Base-by-base conservation (phyloP, 208 protist species). In the Leishmania turanica region DNA sequence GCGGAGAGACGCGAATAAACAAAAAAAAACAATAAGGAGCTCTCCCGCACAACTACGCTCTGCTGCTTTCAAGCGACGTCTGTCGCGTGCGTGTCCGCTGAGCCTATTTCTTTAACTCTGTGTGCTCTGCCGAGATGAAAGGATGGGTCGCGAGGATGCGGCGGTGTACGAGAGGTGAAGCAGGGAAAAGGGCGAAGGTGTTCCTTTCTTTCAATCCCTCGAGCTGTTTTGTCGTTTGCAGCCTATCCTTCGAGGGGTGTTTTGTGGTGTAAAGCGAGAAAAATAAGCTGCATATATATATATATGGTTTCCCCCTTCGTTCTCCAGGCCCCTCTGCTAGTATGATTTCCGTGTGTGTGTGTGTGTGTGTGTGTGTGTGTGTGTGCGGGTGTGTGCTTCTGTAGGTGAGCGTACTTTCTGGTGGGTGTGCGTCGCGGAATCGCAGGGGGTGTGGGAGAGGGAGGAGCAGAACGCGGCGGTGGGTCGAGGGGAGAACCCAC, bases 11-110 rank as follows among this genome's bases (percentile, higher is more conserved):
- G 24, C 62, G 11, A 77, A 53, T 0, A 70, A 42, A 82, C 5
- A 64, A 75, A 82, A 82, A 82, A 82, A 82, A 15, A 1, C 51
- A 19, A 5, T 9, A 47, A 69, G 53, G 9, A 81, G 69, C 65
- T 49, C 45, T 49, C 4, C 64, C 64, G 19, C 66, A n/a, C 37
- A 42, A 31, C 7, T 37, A 3, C 40, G 66, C 66, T 9, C 40
- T 47, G 8, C 31, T 71, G 24, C 64, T 69, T 37, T 42, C 11
- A 13, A 24, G 11, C 3, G 34, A 69, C 42, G 64, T 45, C 11
- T 69, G 24, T 42, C 17, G 64, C 15, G 62, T 19, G 64, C 17
- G 31, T 69, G 34, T 64, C 58, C 9, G 9, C n/a, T 11, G 11
- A 34, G 15, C 5, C 64, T 45, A 31, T 24, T 11, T 69, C 17